Base-by-base conservation (phyloP, 2,329 filamentous ascomycete species). In the Clonostachys solani region DNA sequence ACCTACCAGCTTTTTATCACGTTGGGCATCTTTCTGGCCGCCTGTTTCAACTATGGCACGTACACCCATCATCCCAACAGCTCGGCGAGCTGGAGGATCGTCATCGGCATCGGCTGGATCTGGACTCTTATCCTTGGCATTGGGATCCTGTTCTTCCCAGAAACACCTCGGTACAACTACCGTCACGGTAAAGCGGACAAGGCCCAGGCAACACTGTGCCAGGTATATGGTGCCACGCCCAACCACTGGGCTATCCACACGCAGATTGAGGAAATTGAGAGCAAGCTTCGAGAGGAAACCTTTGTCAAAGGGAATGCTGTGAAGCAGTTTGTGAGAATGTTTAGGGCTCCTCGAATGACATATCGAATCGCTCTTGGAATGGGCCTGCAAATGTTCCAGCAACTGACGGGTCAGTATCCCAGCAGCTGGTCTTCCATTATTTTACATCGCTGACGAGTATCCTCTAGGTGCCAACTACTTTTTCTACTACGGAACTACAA, bases 1-100 rank as follows among this genome's bases (percentile, higher is more conserved):
- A 77, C 75, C 12, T 89, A 88, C 62, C 86, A 89, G 66, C 72
- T 89, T 5, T 84, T 87, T 65, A 86, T 89, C 63, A 88, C 84
- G 0, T 65, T 87, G 42, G 86, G 86, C 23, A 87, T 88, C 55
- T 82, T 77, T 64, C 65, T 75, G 4, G 75, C 77, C 12, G 75
- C 78, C 5, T 73, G 73, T 58, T 74, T 81, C 67, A 87, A 87
- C 60, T 86, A 75, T 49, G 83, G 81, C 34, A 87, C 83, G 0
- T 64, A 68, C 23, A 60, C 60, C 2, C 71, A 82, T 52, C 65
- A 64, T 5, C 57, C 55, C 12, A 8, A 61, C 40, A 73, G 66
- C 57, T 73, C 79, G 0, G 23, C 23, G 8, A 29, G 23, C 23
- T 87, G 83, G 83, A 72, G 82, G 40, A 75, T 86, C 44, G 75